Percentiles rank a stretch among this genome's conserved stretches.
phyloP scores from a whole-genome alignment of 116 monocot species.

The Posidonia oceanica region DNA sequence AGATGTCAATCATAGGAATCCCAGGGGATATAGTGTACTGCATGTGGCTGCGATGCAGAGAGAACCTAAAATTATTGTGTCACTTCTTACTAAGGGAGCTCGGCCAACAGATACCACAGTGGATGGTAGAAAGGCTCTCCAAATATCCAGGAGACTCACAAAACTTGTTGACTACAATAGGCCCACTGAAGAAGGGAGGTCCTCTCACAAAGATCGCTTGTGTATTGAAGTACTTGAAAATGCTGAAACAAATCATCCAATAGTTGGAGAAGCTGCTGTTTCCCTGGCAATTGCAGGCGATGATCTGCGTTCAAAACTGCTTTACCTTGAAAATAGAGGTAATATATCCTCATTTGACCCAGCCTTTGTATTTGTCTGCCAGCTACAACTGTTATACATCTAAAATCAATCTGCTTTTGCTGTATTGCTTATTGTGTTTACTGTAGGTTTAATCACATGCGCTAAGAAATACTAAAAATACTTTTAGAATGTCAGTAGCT shows the following conservation, averaged over 20 bases:
- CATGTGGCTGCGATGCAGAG: conserved; percentile 72
- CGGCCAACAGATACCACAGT: conserved; percentile 36
- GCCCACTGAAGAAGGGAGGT: conserved; percentile 36
- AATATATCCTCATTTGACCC: neutral
- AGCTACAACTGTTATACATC: too few relatives aligned
- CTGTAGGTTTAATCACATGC: too few relatives aligned
- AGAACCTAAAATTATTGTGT: conserved; percentile 63
- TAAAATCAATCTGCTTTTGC: too few relatives aligned
- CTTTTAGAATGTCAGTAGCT: too few relatives aligned
- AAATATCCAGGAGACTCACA: conserved; percentile 63
- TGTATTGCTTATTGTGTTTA: too few relatives aligned
- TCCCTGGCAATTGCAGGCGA: conserved; percentile 37
- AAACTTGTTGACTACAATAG: conserved; percentile 34
- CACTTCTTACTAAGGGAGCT: conserved; percentile 70
- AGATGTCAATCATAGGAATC: conserved; percentile 63
- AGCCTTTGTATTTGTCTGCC: too few relatives aligned
- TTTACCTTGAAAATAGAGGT: conserved; percentile 90
- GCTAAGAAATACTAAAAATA: too few relatives aligned
- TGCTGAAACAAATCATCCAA: conserved; percentile 47
- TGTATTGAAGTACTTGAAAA: conserved; percentile 77
- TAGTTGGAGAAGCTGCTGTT: conserved; percentile 39
- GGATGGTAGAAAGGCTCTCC: conserved; percentile 60
- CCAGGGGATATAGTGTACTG: conserved; percentile 54
- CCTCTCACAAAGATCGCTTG: conserved; percentile 41
- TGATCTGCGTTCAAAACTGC: conserved; percentile 30